Conservation (phyloP, 108 stramenopile species). For the Stephanodiscus minutulus region DNA sequence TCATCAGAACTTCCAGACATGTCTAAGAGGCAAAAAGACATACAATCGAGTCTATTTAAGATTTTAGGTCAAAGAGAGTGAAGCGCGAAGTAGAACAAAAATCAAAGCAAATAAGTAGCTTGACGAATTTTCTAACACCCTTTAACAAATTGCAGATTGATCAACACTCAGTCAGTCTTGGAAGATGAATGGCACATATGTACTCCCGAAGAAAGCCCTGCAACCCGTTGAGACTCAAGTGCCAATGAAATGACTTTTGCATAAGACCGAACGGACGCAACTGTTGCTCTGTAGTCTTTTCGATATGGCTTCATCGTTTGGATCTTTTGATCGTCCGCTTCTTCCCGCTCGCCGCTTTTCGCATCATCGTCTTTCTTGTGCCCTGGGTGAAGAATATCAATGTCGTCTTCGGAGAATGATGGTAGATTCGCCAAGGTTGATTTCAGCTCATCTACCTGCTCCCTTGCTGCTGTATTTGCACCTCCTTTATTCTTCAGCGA, state of each 20-base stretch:
- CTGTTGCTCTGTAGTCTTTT: constrained; percentile 32
- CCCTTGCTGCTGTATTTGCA: constrained; percentile 14
- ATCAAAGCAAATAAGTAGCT: too few relatives aligned
- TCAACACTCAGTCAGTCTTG: constrained; percentile 33
- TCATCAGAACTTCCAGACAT: constrained; percentile 34
- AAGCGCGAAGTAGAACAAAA: neutral
- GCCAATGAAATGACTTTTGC: constrained; percentile 38
- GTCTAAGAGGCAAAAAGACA: constrained; percentile 39
- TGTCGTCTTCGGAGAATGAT: constrained; percentile 28
- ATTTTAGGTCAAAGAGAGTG: constrained; percentile 37
- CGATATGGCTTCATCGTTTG: constrained; percentile 17
- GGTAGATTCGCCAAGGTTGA: constrained; percentile 35
- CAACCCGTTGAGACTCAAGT: constrained; percentile 35
- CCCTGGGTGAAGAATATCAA: constrained; percentile 1
- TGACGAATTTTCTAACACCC: neutral
- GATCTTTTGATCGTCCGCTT: constrained; percentile 17
- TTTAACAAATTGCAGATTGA: neutral
- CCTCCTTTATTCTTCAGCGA: constrained; percentile 29
- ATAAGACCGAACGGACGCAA: constrained; percentile 31
- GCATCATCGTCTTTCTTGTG: constrained; percentile 42
- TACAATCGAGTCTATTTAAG: constrained; percentile 43
- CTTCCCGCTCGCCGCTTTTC: neutral
- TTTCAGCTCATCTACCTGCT: constrained; percentile 23
- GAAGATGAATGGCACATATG: too few relatives aligned
- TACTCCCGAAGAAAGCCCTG: constrained; percentile 13